Evolutionary conservation across 2,329 filamentous ascomycete genomes (phyloP), one percentile per base, ranked within the genome.

Genomic region (Aspergillus uvarum): DNA sequence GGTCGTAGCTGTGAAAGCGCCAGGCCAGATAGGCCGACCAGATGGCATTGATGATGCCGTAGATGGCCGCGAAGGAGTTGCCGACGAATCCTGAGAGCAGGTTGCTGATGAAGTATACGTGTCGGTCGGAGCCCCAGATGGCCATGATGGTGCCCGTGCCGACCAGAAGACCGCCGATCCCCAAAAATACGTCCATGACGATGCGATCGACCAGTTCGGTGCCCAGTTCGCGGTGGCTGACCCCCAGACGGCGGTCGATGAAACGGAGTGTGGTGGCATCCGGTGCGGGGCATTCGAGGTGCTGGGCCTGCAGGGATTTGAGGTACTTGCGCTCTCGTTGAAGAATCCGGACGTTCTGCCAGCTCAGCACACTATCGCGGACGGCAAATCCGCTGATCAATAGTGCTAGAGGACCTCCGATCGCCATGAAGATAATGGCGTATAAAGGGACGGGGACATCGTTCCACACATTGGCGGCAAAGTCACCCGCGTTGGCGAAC

Each of bases 391-490:
- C 61, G 0, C 78, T 76, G 54, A 83, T 73, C 4, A 76, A 59
- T 0, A 82, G 71, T 0, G 83, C 82, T 1, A 80, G 60, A 0
- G 77, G 76, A 0, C 79, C 83, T 3, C 83, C 83, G 5, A 85
- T 70, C 0, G 73, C 82, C 83, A 85, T 85, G 4, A 85, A 70
- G 0, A 78, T 76, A 0, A 78, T 69, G 14, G 81, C 83, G 51
- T 79, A 80, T 0, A 68, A 61, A 0, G 83, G 83, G 0, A 83
- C 75, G 0, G 82, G 83, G 0, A 77, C 69, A 1, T 78, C 62
- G 61, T 85, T 85, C 81, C 81, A 85, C 1, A 85, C 77, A 59
- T 85, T 85, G 55, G 83, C 83, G 0, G 83, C 81, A 59, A 85
- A 85, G 63, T 85, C 83, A 2, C 79, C 78, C 0, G 81, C 81